Percentiles rank a stretch among this genome's conserved stretches.
phyloP scores from a whole-genome alignment of 352 stramenopile genomes.

The Pythium dissimile region DNA sequence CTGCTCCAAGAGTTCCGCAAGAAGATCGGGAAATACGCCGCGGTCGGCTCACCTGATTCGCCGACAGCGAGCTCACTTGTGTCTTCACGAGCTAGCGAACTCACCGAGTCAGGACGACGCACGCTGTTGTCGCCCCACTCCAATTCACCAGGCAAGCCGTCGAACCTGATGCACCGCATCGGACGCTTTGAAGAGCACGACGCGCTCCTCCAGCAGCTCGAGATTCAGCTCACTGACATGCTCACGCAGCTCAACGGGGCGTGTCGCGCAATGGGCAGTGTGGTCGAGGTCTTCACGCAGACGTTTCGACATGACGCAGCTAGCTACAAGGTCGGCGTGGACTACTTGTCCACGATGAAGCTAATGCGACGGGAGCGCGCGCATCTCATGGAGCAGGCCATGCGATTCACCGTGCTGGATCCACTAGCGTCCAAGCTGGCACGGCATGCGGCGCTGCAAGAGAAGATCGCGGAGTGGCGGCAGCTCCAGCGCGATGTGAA shows the following conservation, averaged over 20 bases:
- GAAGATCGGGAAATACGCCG: constrained; percentile 53
- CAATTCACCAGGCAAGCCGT: background rate
- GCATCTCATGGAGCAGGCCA: constrained; percentile 69
- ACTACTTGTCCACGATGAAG: constrained; percentile 51
- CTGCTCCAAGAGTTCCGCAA: constrained; percentile 57
- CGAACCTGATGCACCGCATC: constrained; percentile 24
- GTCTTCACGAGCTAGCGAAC: constrained; percentile 2
- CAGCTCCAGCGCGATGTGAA: constrained; percentile 27
- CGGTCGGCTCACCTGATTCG: too few species aligned
- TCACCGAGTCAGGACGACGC: background rate
- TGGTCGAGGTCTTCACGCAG: constrained; percentile 55
- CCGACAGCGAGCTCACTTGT: background rate
- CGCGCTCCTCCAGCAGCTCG: constrained; percentile 39
- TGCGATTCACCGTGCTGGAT: constrained; percentile 75
- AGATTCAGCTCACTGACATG: constrained; percentile 47
- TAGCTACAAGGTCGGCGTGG: constrained; percentile 30
- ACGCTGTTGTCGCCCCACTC: constrained; percentile 8
- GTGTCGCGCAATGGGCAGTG: constrained; percentile 42
- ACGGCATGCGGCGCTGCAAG: constrained; percentile 40
- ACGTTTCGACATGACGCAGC: constrained; percentile 38
- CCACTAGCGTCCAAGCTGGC: constrained; percentile 52
- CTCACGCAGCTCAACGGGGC: constrained; percentile 48
- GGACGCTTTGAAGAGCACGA: constrained; percentile 59
- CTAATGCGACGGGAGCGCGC: constrained; percentile 50
- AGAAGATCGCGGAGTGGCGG: constrained; percentile 32